These are phyloP conservation scores for Alternaria tenuissima DNA, from an alignment of 2,329 filamentous ascomycete species.

Conservation along the genomic window DNA sequence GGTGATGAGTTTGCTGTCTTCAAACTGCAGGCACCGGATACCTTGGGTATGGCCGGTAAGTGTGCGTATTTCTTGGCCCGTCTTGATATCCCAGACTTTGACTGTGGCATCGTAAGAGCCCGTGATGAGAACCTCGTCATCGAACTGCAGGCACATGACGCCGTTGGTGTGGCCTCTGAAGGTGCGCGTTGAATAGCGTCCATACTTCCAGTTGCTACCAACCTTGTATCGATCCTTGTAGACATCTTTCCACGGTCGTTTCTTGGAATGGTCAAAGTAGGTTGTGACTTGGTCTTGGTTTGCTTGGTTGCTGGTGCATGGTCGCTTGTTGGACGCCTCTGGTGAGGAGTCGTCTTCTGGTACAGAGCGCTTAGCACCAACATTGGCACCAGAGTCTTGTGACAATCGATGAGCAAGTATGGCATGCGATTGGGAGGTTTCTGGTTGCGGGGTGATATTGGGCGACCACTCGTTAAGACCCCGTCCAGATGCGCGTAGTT, in stretches of 20 bases:
- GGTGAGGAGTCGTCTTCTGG: constrained; percentile 35
- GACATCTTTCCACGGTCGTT: constrained; percentile 91
- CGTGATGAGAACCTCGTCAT: constrained; percentile 89
- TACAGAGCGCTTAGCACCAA: constrained; percentile 40
- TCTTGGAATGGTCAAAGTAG: constrained; percentile 59
- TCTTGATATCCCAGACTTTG: constrained; percentile 95
- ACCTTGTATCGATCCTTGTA: constrained; percentile 96
- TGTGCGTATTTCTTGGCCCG: constrained; percentile 84
- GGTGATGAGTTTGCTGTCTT: constrained; percentile 88
- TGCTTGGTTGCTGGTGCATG: constrained; percentile 35
- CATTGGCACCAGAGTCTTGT: constrained; percentile 25
- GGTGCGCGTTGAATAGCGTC: constrained; percentile 81
- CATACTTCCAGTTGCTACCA: constrained; percentile 97
- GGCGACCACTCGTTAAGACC: constrained; percentile 64
- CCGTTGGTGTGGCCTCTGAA: constrained; percentile 91
- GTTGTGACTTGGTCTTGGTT: constrained; percentile 51
- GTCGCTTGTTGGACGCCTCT: constrained; percentile 44
- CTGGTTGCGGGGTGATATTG: constrained; percentile 58
- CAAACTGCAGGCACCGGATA: constrained; percentile 90
- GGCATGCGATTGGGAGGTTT: constrained; percentile 32
- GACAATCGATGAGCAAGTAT: constrained; percentile 22
- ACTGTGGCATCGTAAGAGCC: constrained; percentile 95
- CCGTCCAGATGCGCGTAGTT: constrained; percentile 70
- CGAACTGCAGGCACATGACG: constrained; percentile 80
- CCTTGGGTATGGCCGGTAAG: constrained; percentile 82